Conservation (phyloP, 805 yeast species). For the Zygosaccharomyces bisporus region DNA sequence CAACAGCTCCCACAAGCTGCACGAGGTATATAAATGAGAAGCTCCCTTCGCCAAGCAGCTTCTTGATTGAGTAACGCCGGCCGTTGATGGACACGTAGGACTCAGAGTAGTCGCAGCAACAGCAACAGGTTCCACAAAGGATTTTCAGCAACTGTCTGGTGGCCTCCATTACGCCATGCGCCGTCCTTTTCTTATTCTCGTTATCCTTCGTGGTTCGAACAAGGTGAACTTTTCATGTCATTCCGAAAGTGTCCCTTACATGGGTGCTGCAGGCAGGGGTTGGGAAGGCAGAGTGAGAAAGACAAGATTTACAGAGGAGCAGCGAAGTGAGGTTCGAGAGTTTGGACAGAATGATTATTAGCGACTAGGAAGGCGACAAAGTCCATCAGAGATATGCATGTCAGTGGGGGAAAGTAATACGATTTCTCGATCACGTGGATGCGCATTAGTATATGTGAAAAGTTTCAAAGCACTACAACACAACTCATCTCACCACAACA, state of each 20-base stretch:
- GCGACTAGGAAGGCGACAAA: neutral
- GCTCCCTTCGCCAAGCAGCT: constrained; percentile 87
- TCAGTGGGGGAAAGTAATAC: no score
- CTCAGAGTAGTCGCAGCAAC: constrained; percentile 44
- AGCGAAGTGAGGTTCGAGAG: no score
- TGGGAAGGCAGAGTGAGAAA: neutral
- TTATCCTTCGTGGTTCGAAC: neutral
- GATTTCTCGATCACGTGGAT: constrained; percentile 3
- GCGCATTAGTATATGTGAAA: neutral
- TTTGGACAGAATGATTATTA: no score
- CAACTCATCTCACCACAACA: constrained; percentile 5
- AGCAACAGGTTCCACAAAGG: constrained; percentile 31
- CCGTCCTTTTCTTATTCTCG: neutral
- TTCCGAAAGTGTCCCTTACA: neutral
- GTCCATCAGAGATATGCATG: no score
- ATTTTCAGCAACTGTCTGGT: constrained; percentile 12
- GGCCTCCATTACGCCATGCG: constrained; percentile 7
- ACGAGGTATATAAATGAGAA: constrained; percentile 84
- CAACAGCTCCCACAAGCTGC: constrained; percentile 41
- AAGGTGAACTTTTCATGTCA: neutral
- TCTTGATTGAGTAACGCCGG: constrained; percentile 55
- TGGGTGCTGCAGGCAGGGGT: neutral
- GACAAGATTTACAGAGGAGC: no score
- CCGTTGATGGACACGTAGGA: constrained; percentile 53
- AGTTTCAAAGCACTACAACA: constrained; percentile 3